phyloP scores from a whole-genome alignment of 2,329 filamentous ascomycete species.

The Dendrostoma leiphaemia region DNA sequence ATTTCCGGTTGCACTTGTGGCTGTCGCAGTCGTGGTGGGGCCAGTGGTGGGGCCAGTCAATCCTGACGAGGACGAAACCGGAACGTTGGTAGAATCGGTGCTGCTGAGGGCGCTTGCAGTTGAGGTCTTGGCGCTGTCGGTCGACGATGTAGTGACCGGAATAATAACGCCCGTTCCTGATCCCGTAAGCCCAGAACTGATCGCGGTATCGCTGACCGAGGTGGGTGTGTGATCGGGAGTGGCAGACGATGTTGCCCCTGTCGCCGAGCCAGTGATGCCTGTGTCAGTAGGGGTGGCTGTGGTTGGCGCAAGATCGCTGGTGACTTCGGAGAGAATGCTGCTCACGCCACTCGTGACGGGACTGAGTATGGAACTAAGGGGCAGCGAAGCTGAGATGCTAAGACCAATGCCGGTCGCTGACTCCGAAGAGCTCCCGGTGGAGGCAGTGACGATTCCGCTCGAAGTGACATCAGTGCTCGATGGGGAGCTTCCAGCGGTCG shows the following conservation, averaged over 20 bases:
- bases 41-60: too few relatives aligned
- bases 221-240: neutral
- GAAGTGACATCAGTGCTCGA: constrained; percentile 5
- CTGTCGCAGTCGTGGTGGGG: constrained; percentile 8
- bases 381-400: constrained; percentile 20
- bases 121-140: neutral
- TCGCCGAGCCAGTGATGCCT: constrained; percentile 3
- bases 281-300: constrained; percentile 18
- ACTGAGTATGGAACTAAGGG: too few relatives aligned
- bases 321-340: constrained; percentile 17
- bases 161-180: neutral
- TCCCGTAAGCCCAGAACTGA: neutral
- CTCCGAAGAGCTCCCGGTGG: neutral
- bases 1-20: neutral
- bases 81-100: too few relatives aligned
- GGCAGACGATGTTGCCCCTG: neutral
- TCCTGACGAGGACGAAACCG: too few relatives aligned
- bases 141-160: neutral
- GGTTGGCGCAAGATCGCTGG: constrained; percentile 10
- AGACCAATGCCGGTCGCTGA: neutral
- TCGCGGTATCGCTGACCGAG: neutral
- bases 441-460: neutral
- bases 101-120: too few relatives aligned
- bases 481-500: neutral
- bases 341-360: too few relatives aligned